These are phyloP conservation scores for Hortaea werneckii DNA, from an alignment of 2,329 filamentous ascomycete genomes.

Conservation along the genomic window DNA sequence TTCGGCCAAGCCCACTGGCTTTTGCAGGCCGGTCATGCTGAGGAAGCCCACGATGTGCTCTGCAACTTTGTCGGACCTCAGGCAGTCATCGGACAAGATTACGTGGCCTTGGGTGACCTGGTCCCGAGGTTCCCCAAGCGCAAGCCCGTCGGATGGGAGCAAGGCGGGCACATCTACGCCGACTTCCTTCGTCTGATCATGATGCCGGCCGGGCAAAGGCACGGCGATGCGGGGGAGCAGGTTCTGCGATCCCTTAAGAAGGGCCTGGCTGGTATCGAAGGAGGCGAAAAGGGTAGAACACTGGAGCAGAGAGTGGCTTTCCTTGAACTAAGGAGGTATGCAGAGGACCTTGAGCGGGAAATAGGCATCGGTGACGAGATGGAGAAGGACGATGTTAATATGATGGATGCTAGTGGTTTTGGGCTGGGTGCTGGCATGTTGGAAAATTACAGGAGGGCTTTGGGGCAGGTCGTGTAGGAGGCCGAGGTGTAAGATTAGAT, in stretches of 20 bases:
- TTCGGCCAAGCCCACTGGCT: constrained; percentile 67
- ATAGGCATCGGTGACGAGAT: constrained; percentile 1
- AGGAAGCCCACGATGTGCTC: constrained; percentile 77
- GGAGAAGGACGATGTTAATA: constrained; percentile 15
- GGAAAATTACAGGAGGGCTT: background rate
- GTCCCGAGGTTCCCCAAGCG: constrained; percentile 58
- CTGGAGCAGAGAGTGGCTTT: constrained; percentile 57
- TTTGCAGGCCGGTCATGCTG: constrained; percentile 52
- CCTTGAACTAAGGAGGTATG: constrained; percentile 67
- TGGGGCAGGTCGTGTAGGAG: background rate
- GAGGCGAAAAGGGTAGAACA: constrained; percentile 33
- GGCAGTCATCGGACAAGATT: constrained; percentile 74
- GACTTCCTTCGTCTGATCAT: constrained; percentile 11
- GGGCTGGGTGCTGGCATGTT: constrained; percentile 1
- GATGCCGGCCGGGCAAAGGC: constrained; percentile 20
- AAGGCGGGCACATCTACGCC: constrained; percentile 68
- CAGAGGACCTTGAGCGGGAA: constrained; percentile 54
- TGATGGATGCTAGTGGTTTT: background rate
- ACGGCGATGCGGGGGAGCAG: constrained; percentile 21
- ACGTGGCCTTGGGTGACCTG: constrained; percentile 56
- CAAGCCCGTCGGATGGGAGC: constrained; percentile 53
- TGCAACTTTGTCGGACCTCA: constrained; percentile 69
- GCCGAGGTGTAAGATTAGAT: no score
- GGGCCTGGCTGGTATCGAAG: constrained; percentile 31
- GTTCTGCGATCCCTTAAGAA: constrained; percentile 20